phyloP scores from a whole-genome alignment of 805 yeast species.

The Kuraishia capsulata region DNA sequence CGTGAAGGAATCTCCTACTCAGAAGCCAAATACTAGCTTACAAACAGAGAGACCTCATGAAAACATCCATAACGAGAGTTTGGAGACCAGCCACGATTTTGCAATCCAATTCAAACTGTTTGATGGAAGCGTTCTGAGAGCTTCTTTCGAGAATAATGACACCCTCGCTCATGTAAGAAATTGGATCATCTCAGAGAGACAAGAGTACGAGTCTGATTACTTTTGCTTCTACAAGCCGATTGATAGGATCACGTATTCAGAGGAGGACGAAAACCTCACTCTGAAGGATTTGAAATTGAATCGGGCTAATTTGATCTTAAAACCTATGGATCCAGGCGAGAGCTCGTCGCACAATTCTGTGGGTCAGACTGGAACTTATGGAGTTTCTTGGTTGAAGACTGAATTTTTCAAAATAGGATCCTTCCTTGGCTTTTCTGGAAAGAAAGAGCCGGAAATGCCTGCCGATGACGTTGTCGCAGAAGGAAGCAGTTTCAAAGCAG shows the following conservation, averaged over 20 bases:
- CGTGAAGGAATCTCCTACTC: too few relatives aligned
- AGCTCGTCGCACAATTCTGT: too few relatives aligned
- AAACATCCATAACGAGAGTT: neutral
- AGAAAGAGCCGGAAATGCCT: neutral
- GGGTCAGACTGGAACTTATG: constrained; percentile 1
- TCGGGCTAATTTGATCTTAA: constrained; percentile 65
- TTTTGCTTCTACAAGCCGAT: constrained; percentile 42
- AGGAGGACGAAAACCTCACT: constrained; percentile 46
- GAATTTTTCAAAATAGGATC: constrained; percentile 2
- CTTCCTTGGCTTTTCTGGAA: constrained; percentile 4
- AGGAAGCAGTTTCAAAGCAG: too few relatives aligned
- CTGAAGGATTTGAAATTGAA: constrained; percentile 47
- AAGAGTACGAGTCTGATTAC: constrained; percentile 40
- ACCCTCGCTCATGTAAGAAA: constrained; percentile 50
- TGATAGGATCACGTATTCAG: constrained; percentile 56
- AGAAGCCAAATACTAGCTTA: too few relatives aligned
- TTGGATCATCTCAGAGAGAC: constrained; percentile 41
- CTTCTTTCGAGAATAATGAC: constrained; percentile 34
- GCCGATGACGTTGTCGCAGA: neutral
- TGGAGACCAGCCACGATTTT: constrained; percentile 23
- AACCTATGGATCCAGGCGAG: constrained; percentile 33
- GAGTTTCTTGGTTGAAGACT: constrained; percentile 5
- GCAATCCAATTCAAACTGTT: constrained; percentile 42
- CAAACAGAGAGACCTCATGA: neutral
- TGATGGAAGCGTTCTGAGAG: constrained; percentile 52